Percentiles rank a stretch among this genome's conserved stretches.
Conservation (phyloP, 2,329 filamentous ascomycete genomes). For the Claviceps humidiphila region DNA sequence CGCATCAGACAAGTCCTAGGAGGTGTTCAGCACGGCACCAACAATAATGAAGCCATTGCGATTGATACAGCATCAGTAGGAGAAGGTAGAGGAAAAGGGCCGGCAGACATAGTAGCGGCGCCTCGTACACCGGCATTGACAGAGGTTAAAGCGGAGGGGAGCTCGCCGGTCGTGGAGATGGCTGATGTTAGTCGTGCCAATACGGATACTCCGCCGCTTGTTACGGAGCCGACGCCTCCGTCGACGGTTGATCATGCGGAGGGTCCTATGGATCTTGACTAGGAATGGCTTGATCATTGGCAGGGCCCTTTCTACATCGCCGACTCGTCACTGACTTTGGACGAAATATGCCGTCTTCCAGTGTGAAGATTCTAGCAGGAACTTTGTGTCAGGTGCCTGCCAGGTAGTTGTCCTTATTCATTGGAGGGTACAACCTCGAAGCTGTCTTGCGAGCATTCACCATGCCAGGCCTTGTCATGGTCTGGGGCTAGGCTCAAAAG, state of each 20-base stretch:
- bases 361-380: too few species aligned
- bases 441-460: too few species aligned
- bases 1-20: slow-evolving; percentile 28
- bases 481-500: too few species aligned
- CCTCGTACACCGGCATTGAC: slow-evolving; percentile 8
- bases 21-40: slow-evolving; percentile 9
- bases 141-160: slow-evolving; percentile 12
- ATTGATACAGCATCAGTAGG: background rate
- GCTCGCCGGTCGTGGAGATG: slow-evolving; percentile 15
- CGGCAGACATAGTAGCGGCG: background rate
- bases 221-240: slow-evolving; percentile 27
- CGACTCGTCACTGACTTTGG: slow-evolving; percentile 1
- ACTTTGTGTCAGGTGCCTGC: too few species aligned
- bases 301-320: background rate
- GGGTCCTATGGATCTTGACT: slow-evolving; percentile 27
- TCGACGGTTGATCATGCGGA: slow-evolving; percentile 26
- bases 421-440: too few species aligned
- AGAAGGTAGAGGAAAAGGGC: too few species aligned
- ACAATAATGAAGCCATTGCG: background rate
- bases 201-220: slow-evolving; percentile 14
- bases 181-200: slow-evolving; percentile 14
- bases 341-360: too few species aligned
- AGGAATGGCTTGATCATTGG: slow-evolving; percentile 1
- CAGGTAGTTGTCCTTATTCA: too few species aligned
- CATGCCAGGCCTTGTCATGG: too few species aligned